Evolutionary conservation across 495 filamentous ascomycete genomes (phyloP).

Genomic region (Trichoderma erinaceum): DNA sequence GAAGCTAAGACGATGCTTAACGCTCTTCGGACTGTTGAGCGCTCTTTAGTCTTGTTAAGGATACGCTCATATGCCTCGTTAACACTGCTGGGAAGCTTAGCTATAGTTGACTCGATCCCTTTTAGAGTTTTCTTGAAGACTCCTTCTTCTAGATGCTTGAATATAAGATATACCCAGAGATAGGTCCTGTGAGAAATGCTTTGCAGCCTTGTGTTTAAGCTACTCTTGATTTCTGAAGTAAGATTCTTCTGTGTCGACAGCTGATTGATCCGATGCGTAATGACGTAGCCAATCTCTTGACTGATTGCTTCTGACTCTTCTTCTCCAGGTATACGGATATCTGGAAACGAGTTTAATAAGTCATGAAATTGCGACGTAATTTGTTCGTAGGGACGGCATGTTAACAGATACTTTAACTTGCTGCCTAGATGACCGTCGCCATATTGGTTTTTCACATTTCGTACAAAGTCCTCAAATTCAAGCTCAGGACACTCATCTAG

Average conservation of each 20-base stretch:
- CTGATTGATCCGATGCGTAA: conserved; percentile 10
- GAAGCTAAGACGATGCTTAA: conserved; percentile 23
- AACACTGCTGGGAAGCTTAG: conserved; percentile 18
- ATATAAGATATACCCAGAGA: conserved; percentile 22
- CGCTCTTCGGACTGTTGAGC: conserved; percentile 16
- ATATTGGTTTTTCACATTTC: not conserved
- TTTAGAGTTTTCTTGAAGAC: conserved; percentile 19
- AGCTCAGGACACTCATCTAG: conserved; percentile 20
- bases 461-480: conserved; percentile 15
- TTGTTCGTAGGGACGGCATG: conserved; percentile 32
- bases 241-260: not conserved
- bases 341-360: conserved; percentile 21
- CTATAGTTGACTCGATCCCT: conserved; percentile 16
- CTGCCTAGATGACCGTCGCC: fast-evolving
- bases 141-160: conserved; percentile 14
- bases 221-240: not conserved
- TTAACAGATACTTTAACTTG: conserved; percentile 20
- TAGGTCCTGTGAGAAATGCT: conserved; percentile 19
- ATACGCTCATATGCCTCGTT: conserved; percentile 26
- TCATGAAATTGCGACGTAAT: conserved; percentile 25
- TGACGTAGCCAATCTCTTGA: conserved; percentile 16
- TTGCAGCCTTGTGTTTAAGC: conserved; percentile 17
- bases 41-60: conserved; percentile 17
- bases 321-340: conserved; percentile 34
- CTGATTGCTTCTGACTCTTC: conserved; percentile 24